Evolutionary conservation across 1,284 basidiomycete species (phyloP).

Genomic region (Ganoderma multipileum): DNA sequence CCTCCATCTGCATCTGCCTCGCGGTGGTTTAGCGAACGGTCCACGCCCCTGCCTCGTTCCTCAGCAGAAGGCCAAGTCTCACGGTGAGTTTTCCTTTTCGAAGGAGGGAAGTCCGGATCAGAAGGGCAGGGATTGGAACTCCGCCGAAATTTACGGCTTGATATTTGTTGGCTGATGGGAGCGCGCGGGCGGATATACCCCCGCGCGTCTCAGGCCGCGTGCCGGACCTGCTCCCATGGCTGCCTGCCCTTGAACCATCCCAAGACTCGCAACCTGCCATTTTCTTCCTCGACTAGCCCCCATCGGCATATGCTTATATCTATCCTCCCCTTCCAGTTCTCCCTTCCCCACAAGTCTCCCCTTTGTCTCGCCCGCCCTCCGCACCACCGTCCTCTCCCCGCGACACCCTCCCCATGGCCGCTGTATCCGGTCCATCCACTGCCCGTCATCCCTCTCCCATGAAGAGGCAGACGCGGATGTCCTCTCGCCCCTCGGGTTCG

Average conservation of each 20-base stretch:
- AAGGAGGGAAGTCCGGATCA: slow-evolving; percentile 27
- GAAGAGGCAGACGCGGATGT: slow-evolving; percentile 35
- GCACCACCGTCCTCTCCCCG: slow-evolving; percentile 17
- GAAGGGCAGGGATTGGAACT: slow-evolving; percentile 22
- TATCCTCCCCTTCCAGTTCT: slow-evolving; percentile 20
- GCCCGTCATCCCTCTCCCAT: slow-evolving; percentile 42
- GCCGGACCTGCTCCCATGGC: slow-evolving; percentile 5
- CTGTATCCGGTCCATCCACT: slow-evolving; percentile 38
- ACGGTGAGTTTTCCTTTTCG: slow-evolving; percentile 23
- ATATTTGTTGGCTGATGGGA: slow-evolving; percentile 4
- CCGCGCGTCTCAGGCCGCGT: slow-evolving; percentile 6
- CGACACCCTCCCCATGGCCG: slow-evolving; percentile 38
- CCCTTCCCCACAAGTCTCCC: slow-evolving; percentile 23
- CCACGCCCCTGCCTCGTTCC: slow-evolving; percentile 25
- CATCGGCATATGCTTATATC: slow-evolving; percentile 28
- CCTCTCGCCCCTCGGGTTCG: slow-evolving; percentile 29
- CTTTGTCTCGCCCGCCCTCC: slow-evolving; percentile 24
- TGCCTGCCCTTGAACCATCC: slow-evolving; percentile 4
- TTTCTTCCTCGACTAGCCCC: slow-evolving; percentile 12
- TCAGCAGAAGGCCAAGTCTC: slow-evolving; percentile 10
- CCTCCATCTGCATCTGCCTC: slow-evolving; percentile 16
- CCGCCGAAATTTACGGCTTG: slow-evolving; percentile 3
- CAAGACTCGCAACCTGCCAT: slow-evolving; percentile 11
- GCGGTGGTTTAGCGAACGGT: slow-evolving; percentile 14
- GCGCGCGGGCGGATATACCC: slow-evolving; percentile 9